A percentile compares a stretch with the other conserved stretches of the same genome.
phyloP scores from a whole-genome alignment of 2,329 filamentous ascomycete genomes.

The Penicillium sp. region DNA sequence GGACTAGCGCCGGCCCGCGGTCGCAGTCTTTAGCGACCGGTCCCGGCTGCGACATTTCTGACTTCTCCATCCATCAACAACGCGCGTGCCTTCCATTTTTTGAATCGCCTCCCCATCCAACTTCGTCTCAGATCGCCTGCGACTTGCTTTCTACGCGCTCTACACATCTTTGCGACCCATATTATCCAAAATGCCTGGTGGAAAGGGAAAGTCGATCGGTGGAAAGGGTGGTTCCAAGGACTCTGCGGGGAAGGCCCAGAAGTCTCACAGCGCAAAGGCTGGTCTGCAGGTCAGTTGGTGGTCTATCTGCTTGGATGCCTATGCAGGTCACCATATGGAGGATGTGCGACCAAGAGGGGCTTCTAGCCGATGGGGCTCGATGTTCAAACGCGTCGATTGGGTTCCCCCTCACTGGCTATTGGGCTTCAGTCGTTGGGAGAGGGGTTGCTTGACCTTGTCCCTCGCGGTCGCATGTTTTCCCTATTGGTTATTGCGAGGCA shows the following conservation, averaged over 20 bases:
- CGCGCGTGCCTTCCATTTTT: slow-evolving; percentile 33
- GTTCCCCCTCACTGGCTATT: slow-evolving; percentile 7
- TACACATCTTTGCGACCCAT: slow-evolving; percentile 25
- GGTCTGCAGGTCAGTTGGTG: slow-evolving; percentile 78
- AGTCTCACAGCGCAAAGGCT: slow-evolving; percentile 89
- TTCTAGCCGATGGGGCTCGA: slow-evolving; percentile 6
- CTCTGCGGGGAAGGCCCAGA: slow-evolving; percentile 83
- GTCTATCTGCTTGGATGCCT: background rate
- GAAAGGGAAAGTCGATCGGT: slow-evolving; percentile 90
- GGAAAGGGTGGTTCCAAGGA: slow-evolving; percentile 89
- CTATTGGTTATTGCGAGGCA: background rate
- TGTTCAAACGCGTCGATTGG: slow-evolving; percentile 20
- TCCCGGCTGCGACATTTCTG: slow-evolving; percentile 39
- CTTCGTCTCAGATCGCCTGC: slow-evolving; percentile 23
- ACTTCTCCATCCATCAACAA: slow-evolving; percentile 47
- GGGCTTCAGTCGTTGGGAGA: background rate
- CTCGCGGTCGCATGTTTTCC: slow-evolving; percentile 12
- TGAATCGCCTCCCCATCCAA: slow-evolving; percentile 31
- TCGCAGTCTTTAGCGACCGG: slow-evolving; percentile 36
- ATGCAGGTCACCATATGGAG: background rate
- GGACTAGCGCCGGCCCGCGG: slow-evolving; percentile 35
- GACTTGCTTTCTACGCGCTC: slow-evolving; percentile 27
- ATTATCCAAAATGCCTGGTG: slow-evolving; percentile 66
- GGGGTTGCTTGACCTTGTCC: background rate
- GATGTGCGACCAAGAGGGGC: slow-evolving; percentile 4